These are phyloP conservation scores for Eutrema salsugineum DNA, from an alignment of 441 rosid species.

Conservation along the genomic window DNA sequence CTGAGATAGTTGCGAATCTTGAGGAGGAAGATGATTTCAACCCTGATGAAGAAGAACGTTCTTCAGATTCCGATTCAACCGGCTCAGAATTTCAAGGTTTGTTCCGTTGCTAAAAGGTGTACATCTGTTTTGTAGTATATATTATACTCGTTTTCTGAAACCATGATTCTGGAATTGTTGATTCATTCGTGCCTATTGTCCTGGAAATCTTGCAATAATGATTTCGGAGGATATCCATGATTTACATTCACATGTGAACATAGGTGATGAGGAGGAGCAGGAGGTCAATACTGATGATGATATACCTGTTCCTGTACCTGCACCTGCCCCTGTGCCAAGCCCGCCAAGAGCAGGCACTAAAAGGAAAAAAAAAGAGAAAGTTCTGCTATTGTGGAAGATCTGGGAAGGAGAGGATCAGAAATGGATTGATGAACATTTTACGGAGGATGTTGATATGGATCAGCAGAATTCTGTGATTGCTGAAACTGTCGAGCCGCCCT, in stretches of 20 bases:
- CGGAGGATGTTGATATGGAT: constrained; percentile 55
- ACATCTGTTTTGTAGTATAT: not conserved
- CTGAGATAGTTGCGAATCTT: not conserved
- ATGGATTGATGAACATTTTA: constrained; percentile 65
- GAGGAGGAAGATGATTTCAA: constrained; percentile 6
- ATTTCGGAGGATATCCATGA: constrained; percentile 2
- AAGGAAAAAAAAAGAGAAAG: constrained; percentile 34
- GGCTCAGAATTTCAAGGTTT: constrained; percentile 33
- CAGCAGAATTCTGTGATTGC: constrained; percentile 40
- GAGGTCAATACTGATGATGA: not conserved
- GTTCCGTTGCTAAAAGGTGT: not conserved
- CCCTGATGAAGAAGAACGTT: constrained; percentile 35
- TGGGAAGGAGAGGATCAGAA: constrained; percentile 68
- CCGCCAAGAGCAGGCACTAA: constrained; percentile 23
- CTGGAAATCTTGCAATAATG: not conserved
- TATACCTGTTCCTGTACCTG: constrained; percentile 10
- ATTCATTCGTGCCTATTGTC: not conserved
- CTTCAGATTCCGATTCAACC: constrained; percentile 39
- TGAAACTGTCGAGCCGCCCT: constrained; percentile 65
- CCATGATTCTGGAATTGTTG: not conserved
- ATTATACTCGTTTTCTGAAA: not conserved
- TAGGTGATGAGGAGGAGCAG: constrained; percentile 34
- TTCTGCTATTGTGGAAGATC: constrained; percentile 59
- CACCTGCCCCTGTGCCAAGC: constrained; percentile 21
- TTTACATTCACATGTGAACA: constrained; percentile 2